These are phyloP conservation scores for Phellopilus nigrolimitatus DNA, from an alignment of 1,284 basidiomycete genomes.

Conservation along the genomic window DNA sequence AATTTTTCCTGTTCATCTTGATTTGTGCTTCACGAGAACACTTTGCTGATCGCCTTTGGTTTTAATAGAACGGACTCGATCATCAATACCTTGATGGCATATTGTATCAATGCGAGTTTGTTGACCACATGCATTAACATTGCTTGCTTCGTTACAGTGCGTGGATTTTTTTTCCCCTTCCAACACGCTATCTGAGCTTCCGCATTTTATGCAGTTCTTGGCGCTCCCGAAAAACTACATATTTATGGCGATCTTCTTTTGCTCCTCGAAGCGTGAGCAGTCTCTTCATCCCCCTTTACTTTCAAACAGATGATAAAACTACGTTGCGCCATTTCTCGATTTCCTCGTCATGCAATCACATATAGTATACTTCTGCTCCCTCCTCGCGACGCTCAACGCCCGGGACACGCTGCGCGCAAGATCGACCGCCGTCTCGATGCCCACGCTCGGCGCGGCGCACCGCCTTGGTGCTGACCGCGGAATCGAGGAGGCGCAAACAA, in stretches of 20 bases:
- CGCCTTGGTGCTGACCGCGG: too few relatives aligned
- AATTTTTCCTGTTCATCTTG: neutral
- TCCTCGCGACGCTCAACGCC: conserved; percentile 1
- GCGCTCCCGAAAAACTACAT: neutral
- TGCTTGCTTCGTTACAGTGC: neutral
- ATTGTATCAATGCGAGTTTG: neutral
- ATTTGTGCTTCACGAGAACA: neutral
- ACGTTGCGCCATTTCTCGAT: too few relatives aligned
- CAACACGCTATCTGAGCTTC: too few relatives aligned
- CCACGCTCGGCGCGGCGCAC: neutral
- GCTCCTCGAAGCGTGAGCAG: neutral
- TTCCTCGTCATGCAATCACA: too few relatives aligned
- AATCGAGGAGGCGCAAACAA: too few relatives aligned
- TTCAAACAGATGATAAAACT: too few relatives aligned
- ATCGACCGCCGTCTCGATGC: neutral
- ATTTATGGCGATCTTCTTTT: neutral
- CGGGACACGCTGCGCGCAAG: neutral
- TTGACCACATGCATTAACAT: neutral
- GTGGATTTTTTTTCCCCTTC: neutral
- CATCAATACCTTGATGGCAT: neutral
- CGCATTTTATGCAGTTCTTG: neutral
- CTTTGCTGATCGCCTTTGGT: neutral
- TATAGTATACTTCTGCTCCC: neutral
- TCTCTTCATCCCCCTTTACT: neutral
- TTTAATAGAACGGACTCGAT: conserved; percentile 1